Evolutionary conservation across 495 filamentous ascomycete species (phyloP), one percentile per base, ranked within the genome.

Genomic region (Aspergillus ostianus): DNA sequence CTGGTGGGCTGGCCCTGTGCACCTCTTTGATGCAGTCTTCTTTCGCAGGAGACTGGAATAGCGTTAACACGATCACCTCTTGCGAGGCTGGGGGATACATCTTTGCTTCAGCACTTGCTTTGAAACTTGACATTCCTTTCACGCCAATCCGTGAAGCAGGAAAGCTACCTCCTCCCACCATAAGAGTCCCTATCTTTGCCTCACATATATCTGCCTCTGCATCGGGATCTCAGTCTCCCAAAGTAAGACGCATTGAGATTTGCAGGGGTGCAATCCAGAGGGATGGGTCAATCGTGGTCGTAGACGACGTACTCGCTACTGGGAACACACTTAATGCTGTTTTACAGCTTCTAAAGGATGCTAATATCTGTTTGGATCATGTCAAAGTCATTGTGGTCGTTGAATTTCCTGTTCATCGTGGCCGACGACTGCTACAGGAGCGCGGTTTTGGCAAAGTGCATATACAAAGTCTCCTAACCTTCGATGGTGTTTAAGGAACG

Each of bases 251-350:
- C 48, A 77, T 88, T 15, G 84, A 86, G 70, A 82, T 88, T 66
- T 73, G 75, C 26, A 66, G 65, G 56, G 73, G 75, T 70, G 68
- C 75, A 49, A 58, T 87, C 51, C 73, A 73, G 4, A 68, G 19
- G 46, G 78, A 71, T 23, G 72, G 71, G 18, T 75, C 76, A 48
- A 80, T 88, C 18, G 71, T 87, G 59, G 78, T 89, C 7, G 76
- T 89, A 49, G 85, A 89, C 67, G 85, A 89, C 73, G 84, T 87
- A 56, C 80, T 88, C 62, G 77, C 84, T 41, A 84, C 82, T 29
- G 85, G 84, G 53, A 60, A 76, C 63, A 88, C 85, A 53, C 80
- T 87, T 65, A 84, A 77, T 69, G 82, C 80, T 47, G 75, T 85
- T 41, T 63, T 89, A 59, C 66, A 78, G 64, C 70, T 87, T 27